phyloP scores from a whole-genome alignment of 176 grass and related monocot genomes.

The Triticum turgidum region DNA sequence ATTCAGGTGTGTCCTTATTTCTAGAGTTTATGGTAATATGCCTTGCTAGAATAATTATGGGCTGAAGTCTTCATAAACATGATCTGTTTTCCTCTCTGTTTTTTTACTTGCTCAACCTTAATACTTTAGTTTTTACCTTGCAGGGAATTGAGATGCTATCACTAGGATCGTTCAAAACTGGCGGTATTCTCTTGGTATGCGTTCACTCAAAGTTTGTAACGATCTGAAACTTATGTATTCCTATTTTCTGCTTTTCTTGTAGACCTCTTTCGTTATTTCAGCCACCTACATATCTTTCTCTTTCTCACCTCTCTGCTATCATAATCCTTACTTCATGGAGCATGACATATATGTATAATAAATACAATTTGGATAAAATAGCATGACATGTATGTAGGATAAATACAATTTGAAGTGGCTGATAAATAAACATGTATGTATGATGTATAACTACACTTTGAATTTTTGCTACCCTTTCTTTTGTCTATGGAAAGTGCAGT shows the following conservation, averaged over 20 bases:
- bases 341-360: background rate
- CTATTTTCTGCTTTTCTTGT: background rate
- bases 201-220: background rate
- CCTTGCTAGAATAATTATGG: background rate
- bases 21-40: too few relatives aligned
- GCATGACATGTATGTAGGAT: too few relatives aligned
- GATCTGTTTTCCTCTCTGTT: too few relatives aligned
- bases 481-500: too few relatives aligned
- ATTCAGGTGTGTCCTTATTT: too few relatives aligned
- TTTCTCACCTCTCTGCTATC: background rate
- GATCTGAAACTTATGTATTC: background rate
- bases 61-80: too few relatives aligned
- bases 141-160: conserved; percentile 98
- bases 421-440: too few relatives aligned
- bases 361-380: too few relatives aligned
- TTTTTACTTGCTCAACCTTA: background rate
- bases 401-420: too few relatives aligned
- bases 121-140: background rate
- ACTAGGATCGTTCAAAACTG: conserved; percentile 94
- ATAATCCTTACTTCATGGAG: background rate
- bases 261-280: background rate
- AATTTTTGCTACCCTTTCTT: too few relatives aligned
- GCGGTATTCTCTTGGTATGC: conserved; percentile 93
- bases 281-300: background rate
- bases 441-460: too few relatives aligned